phyloP scores from a whole-genome alignment of 1,139 yeast species.

The Kodamaea anthophila region DNA sequence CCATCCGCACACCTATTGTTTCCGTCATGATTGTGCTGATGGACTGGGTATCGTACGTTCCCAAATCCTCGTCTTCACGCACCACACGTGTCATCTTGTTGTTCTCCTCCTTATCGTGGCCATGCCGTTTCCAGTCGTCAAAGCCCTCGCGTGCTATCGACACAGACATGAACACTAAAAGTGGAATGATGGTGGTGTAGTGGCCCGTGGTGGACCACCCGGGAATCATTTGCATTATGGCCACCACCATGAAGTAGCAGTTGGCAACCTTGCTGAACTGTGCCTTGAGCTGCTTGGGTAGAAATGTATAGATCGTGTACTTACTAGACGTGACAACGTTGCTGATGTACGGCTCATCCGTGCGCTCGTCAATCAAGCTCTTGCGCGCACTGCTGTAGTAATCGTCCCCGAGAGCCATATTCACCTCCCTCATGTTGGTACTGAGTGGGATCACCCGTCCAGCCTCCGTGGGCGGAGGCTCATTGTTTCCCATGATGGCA shows the following conservation, averaged over 20 bases:
- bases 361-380: conserved; percentile 59
- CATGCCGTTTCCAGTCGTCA: conserved; percentile 87
- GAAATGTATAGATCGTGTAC: conserved; percentile 71
- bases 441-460: conserved; percentile 76
- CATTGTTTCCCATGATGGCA: conserved; percentile 36
- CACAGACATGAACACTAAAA: conserved; percentile 79
- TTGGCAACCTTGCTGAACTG: conserved; percentile 93
- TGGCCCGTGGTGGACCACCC: conserved; percentile 97
- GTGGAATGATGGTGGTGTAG: conserved; percentile 89
- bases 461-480: conserved; percentile 49
- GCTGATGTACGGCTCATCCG: conserved; percentile 52
- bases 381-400: conserved; percentile 21
- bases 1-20: conserved; percentile 13
- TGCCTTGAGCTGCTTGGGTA: conserved; percentile 83
- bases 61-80: conserved; percentile 23
- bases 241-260: conserved; percentile 75
- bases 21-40: conserved; percentile 34
- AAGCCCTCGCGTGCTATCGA: conserved; percentile 90
- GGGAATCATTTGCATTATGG: conserved; percentile 92
- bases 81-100: conserved; percentile 48
- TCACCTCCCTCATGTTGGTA: conserved; percentile 27
- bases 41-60: conserved; percentile 31
- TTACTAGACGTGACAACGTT: conserved; percentile 83
- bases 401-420: conserved; percentile 22
- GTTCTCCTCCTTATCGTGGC: conserved; percentile 81